Evolutionary conservation across 2,329 filamentous ascomycete genomes (phyloP).

Genomic region (Stagonosporopsis rhizophila): DNA sequence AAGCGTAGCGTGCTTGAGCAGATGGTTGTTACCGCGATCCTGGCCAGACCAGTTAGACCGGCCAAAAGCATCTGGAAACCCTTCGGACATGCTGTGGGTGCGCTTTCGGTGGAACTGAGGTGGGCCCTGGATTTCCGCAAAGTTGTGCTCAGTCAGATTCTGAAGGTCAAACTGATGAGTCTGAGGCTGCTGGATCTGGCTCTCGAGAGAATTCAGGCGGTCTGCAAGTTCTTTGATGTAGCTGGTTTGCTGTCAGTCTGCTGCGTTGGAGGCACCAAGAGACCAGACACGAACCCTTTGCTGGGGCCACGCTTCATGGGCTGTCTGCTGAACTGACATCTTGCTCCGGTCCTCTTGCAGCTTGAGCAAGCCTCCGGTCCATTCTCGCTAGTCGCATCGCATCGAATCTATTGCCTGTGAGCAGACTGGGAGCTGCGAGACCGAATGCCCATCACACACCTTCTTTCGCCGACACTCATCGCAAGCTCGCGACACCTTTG

Average conservation of each 20-base stretch:
- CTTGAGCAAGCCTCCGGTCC: slow-evolving; percentile 51
- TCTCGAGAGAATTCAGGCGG: slow-evolving; percentile 48
- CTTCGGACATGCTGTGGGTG: slow-evolving; percentile 50
- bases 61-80: slow-evolving; percentile 41
- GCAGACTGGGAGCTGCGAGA: not conserved
- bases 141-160: slow-evolving; percentile 37
- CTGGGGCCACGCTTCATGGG: slow-evolving; percentile 53
- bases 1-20: slow-evolving; percentile 26
- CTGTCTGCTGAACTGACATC: slow-evolving; percentile 52
- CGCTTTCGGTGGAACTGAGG: slow-evolving; percentile 46
- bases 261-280: not conserved
- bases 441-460: slow-evolving; percentile 29
- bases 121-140: slow-evolving; percentile 40
- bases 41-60: slow-evolving; percentile 45
- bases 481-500: slow-evolving; percentile 52
- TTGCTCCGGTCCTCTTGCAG: slow-evolving; percentile 49
- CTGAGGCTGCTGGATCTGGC: slow-evolving; percentile 46
- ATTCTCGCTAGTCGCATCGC: slow-evolving; percentile 51
- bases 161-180: slow-evolving; percentile 42
- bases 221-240: slow-evolving; percentile 53
- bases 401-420: slow-evolving; percentile 43
- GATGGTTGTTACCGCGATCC: slow-evolving; percentile 43
- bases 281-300: slow-evolving; percentile 43
- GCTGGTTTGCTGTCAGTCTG: slow-evolving; percentile 31
- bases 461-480: slow-evolving; percentile 53